Evolutionary conservation across 805 yeast genomes (phyloP), one percentile per base, ranked within the genome.

Genomic region (Metschnikowia picachoensis): DNA sequence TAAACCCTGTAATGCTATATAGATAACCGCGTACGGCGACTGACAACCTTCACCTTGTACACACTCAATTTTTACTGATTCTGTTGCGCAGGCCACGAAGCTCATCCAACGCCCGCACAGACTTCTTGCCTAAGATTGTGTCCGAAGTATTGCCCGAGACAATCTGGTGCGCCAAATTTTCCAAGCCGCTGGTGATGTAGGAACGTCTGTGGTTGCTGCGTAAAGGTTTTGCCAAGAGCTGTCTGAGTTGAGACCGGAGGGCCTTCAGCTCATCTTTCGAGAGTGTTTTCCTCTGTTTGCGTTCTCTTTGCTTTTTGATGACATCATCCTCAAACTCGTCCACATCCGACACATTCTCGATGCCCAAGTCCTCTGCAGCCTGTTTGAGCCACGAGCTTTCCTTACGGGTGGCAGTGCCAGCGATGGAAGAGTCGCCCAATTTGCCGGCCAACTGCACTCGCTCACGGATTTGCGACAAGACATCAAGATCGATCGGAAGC

Each of bases 311-410:
- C 58, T 80, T 83, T 59, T 82, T 81, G 43, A 86, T 65, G 36
- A 78, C 73, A 51, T 82, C 88, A 53, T 83, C 91, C 49, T 83
- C 90, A 47, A 68, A 70, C 17, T 62, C 64, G 43, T 80, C 90
- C 37, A 85, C 67, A 46, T 84, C 91, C 37, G 78, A 71, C 43
- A 81, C 65, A 41, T 82, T 74, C 31, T 87, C 97, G 34, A 91
- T 67, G 8, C 96, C 99, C 46, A 94, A 73, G 41, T 94, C 99
- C 43, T 86, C 94, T 0, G 98, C 98, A 0, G 97, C 97, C 60
- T 88, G 82, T 48, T 80, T 77, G 49, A 90, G 72, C 97, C 98
- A 90, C 20, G 79, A 72, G 46, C 81, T 82, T 53, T 89, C 94
- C 57, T 84, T 85, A 33, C 72, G 73, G 30, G 80, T 65, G 5